These are phyloP conservation scores for Arthrobotrys megalospora DNA, from an alignment of 2,329 filamentous ascomycete species.

Conservation along the genomic window DNA sequence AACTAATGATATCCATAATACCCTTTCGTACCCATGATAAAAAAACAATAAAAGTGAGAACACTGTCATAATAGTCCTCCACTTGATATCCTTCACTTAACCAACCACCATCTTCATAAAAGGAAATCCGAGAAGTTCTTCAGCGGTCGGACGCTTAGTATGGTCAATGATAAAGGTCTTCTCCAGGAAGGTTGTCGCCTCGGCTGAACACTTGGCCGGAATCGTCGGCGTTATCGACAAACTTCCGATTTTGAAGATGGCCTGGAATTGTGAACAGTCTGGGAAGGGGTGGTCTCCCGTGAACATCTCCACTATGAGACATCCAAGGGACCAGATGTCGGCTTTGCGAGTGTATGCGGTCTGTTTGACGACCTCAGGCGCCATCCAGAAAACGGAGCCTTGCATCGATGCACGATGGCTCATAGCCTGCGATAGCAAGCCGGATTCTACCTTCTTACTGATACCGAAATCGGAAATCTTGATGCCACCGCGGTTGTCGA, in stretches of 20 bases:
- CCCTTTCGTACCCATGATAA: conserved; percentile 65
- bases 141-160: conserved; percentile 89
- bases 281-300: conserved; percentile 96
- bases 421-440: conserved; percentile 80
- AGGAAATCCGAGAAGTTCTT: conserved; percentile 86
- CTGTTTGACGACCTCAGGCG: conserved; percentile 97
- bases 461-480: conserved; percentile 99
- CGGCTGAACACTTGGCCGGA: conserved; percentile 86
- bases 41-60: background rate
- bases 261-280: conserved; percentile 95
- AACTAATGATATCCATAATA: conserved; percentile 63
- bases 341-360: conserved; percentile 98
- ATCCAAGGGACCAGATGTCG: conserved; percentile 98
- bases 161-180: conserved; percentile 97
- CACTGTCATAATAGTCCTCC: background rate
- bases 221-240: conserved; percentile 88
- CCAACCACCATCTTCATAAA: conserved; percentile 80
- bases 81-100: background rate
- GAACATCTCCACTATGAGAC: conserved; percentile 99
- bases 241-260: conserved; percentile 97
- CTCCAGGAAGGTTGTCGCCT: conserved; percentile 85
- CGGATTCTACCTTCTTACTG: conserved; percentile 96
- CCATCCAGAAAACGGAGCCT: conserved; percentile 99
- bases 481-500: conserved; percentile 98
- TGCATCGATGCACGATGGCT: conserved; percentile 85